These are phyloP conservation scores for Microcyclospora pomicola DNA, from an alignment of 2,329 filamentous ascomycete species.

Conservation along the genomic window DNA sequence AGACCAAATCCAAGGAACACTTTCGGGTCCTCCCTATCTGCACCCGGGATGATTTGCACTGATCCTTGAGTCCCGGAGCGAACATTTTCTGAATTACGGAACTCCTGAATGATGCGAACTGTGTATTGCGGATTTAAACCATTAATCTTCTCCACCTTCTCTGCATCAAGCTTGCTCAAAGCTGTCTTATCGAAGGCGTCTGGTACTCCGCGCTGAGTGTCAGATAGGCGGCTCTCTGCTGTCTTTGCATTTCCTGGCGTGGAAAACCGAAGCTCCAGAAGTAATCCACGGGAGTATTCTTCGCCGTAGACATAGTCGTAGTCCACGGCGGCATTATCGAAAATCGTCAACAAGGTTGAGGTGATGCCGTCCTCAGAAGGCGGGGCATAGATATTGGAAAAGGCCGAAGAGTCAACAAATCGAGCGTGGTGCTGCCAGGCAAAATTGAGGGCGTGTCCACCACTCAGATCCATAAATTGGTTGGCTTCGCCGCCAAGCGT, in stretches of 20 bases:
- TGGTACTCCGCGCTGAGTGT: conserved; percentile 3
- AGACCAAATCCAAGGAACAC: conserved; percentile 17
- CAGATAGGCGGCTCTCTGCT: neutral
- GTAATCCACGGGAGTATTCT: conserved; percentile 11
- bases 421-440: conserved; percentile 23
- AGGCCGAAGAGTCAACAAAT: conserved; percentile 12
- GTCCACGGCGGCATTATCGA: conserved; percentile 35
- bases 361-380: conserved; percentile 7
- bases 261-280: conserved; percentile 16
- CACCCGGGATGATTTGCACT: conserved; percentile 9
- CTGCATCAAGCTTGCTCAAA: too few species aligned
- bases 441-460: conserved; percentile 16
- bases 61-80: conserved; percentile 15
- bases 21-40: conserved; percentile 6
- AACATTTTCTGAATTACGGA: conserved; percentile 9
- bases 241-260: neutral
- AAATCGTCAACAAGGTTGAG: conserved; percentile 19
- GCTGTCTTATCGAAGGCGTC: too few species aligned
- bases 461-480: conserved; percentile 18
- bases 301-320: conserved; percentile 11
- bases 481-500: conserved; percentile 34
- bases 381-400: conserved; percentile 14
- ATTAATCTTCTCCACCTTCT: conserved; percentile 8
- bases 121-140: conserved; percentile 7
- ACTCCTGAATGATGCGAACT: conserved; percentile 11